These are phyloP conservation scores for Eucalyptus shirleyi DNA, from an alignment of 345 rosid species.

Conservation along the genomic window DNA sequence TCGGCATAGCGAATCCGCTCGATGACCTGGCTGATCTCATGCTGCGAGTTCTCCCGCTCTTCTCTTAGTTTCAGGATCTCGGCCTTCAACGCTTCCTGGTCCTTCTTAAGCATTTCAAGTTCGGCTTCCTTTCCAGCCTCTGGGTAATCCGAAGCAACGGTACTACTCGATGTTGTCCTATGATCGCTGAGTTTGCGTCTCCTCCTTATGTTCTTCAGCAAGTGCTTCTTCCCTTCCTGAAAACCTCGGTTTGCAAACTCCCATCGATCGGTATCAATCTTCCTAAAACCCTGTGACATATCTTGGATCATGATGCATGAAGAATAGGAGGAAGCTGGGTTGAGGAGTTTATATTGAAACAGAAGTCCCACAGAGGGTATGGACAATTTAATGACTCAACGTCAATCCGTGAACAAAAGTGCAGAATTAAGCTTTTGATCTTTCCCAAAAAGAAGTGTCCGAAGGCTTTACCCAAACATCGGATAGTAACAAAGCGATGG, in stretches of 20 bases:
- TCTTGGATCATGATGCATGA: background rate
- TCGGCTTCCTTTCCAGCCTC: background rate
- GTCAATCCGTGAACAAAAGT: background rate
- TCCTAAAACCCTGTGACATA: conserved; percentile 40
- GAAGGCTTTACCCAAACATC: background rate
- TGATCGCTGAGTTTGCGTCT: conserved; percentile 11
- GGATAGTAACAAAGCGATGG: background rate
- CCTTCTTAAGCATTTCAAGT: conserved; percentile 22
- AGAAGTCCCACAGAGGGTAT: background rate
- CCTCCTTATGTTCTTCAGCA: conserved; percentile 43
- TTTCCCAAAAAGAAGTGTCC: background rate
- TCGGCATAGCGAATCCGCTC: conserved; percentile 23
- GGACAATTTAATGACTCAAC: background rate
- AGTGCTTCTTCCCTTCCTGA: conserved; percentile 38
- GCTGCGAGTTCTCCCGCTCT: conserved; percentile 21
- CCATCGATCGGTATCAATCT: conserved; percentile 50
- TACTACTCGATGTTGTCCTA: background rate
- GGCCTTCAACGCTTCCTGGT: conserved; percentile 12
- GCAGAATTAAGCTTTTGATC: background rate
- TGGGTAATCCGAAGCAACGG: background rate
- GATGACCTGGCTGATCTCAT: conserved; percentile 13
- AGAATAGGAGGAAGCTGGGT: background rate
- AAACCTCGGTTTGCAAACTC: conserved; percentile 52
- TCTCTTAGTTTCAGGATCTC: conserved; percentile 29
- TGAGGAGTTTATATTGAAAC: background rate